Evolutionary conservation across 805 yeast genomes (phyloP).

Genomic region (Millerozyma acaciae): DNA sequence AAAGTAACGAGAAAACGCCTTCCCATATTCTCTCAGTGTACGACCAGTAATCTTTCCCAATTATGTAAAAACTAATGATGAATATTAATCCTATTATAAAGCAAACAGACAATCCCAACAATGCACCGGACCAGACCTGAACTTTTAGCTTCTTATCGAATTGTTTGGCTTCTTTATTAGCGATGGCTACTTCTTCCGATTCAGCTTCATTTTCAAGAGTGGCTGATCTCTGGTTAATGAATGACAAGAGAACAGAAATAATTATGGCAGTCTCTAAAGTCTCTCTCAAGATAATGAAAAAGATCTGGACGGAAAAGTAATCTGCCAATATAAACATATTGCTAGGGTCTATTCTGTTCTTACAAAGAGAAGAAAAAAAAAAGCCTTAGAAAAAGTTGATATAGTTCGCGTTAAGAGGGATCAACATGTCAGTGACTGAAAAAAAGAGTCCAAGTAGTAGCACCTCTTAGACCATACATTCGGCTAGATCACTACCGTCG

Average conservation of each 20-base stretch:
- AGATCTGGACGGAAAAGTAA: slow-evolving; percentile 68
- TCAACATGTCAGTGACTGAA: too few relatives aligned
- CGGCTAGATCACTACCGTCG: too few relatives aligned
- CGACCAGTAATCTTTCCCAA: slow-evolving; percentile 86
- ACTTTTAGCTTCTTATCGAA: slow-evolving; percentile 29
- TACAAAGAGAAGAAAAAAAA: too few relatives aligned
- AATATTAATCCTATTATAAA: slow-evolving; percentile 69
- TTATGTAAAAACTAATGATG: slow-evolving; percentile 62
- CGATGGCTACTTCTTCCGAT: neutral
- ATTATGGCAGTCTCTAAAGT: slow-evolving; percentile 70
- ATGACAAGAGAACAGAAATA: slow-evolving; percentile 70
- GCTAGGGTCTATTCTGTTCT: too few relatives aligned
- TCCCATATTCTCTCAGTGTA: slow-evolving; percentile 88
- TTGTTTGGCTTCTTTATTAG: slow-evolving; percentile 1
- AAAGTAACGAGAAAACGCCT: slow-evolving; percentile 73
- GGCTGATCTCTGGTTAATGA: slow-evolving; percentile 54
- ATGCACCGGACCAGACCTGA: slow-evolving; percentile 83
- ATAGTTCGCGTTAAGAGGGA: too few relatives aligned
- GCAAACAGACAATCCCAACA: slow-evolving; percentile 66
- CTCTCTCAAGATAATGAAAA: slow-evolving; percentile 71
- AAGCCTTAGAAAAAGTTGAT: too few relatives aligned
- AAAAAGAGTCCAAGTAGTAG: too few relatives aligned
- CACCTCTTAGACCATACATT: too few relatives aligned
- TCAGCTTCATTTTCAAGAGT: slow-evolving; percentile 1
- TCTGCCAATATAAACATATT: slow-evolving; percentile 24